phyloP scores from a whole-genome alignment of 805 yeast species.

The Lachancea kluyveri region DNA sequence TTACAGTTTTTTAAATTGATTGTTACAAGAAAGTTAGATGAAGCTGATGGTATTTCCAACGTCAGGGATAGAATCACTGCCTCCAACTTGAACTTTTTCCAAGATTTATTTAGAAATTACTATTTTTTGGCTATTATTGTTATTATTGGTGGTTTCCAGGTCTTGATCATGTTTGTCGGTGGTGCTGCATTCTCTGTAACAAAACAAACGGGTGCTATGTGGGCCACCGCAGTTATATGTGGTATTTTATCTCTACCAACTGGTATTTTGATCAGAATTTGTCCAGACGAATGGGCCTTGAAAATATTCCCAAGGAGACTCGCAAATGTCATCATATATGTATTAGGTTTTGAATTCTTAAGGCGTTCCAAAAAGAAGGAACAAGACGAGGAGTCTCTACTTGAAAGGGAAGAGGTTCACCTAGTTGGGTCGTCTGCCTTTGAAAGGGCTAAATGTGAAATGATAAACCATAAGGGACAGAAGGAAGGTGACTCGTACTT shows the following conservation, averaged over 20 bases:
- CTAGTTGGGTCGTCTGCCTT: constrained; percentile 28
- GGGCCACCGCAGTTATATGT: constrained; percentile 82
- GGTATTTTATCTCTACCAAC: constrained; percentile 78
- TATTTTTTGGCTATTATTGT: constrained; percentile 69
- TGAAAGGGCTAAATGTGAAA: constrained; percentile 27
- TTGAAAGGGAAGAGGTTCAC: constrained; percentile 10
- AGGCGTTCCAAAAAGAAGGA: constrained; percentile 10
- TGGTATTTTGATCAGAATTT: constrained; percentile 67
- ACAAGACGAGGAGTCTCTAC: constrained; percentile 21
- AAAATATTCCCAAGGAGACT: constrained; percentile 57
- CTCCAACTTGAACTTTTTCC: constrained; percentile 74
- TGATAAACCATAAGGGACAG: constrained; percentile 17
- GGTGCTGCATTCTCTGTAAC: constrained; percentile 89
- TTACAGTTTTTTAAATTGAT: constrained; percentile 90
- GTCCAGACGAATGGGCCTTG: constrained; percentile 76
- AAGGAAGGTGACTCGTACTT: constrained; percentile 5
- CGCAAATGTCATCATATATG: constrained; percentile 30
- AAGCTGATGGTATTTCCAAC: constrained; percentile 60
- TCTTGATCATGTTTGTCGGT: constrained; percentile 91
- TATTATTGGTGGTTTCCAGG: constrained; percentile 78
- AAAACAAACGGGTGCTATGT: constrained; percentile 75
- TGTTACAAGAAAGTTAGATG: constrained; percentile 87
- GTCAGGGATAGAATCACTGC: constrained; percentile 53
- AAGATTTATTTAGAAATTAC: constrained; percentile 74
- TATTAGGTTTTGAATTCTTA: constrained; percentile 23